Conservation (phyloP, 148 eudicot species). For the Rhododendron griersonianum region DNA sequence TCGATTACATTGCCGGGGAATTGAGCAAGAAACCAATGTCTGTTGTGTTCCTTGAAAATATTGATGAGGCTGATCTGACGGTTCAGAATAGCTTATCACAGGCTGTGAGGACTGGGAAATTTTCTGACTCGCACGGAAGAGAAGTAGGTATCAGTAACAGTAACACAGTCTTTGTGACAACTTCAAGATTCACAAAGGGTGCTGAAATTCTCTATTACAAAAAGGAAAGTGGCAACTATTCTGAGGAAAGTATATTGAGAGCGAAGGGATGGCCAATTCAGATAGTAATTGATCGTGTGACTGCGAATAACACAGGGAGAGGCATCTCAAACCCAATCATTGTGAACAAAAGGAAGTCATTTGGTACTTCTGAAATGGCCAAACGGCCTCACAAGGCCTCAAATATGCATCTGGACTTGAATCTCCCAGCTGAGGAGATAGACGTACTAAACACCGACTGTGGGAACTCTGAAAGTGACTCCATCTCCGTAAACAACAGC, state of each 20-base stretch:
- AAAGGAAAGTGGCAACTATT: conserved; percentile 17
- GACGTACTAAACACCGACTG: conserved; percentile 9
- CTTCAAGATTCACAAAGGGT: conserved; percentile 23
- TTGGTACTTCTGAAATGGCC: conserved; percentile 26
- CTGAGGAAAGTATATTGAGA: conserved; percentile 49
- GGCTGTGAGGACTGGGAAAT: conserved; percentile 58
- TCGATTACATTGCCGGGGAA: conserved; percentile 61
- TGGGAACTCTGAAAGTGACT: conserved; percentile 12
- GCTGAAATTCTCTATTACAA: conserved; percentile 9
- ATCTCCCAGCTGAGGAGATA: conserved; percentile 65
- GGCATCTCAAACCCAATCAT: conserved; percentile 16
- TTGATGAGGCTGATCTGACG: conserved; percentile 50
- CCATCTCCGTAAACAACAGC: conserved; percentile 13
- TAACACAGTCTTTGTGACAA: conserved; percentile 41
- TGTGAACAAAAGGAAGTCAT: conserved; percentile 58
- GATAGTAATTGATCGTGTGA: conserved; percentile 34
- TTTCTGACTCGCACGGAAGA: conserved; percentile 61
- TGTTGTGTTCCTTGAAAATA: conserved; percentile 66
- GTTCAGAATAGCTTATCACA: conserved; percentile 52
- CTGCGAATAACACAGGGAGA: conserved; percentile 9
- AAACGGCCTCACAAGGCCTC: conserved; percentile 41
- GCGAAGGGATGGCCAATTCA: conserved; percentile 47
- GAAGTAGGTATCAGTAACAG: conserved; percentile 51
- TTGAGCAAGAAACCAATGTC: conserved; percentile 49
- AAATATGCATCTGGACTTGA: conserved; percentile 50